Base-by-base conservation (phyloP, 108 stramenopile genomes). In the Stephanodiscus minutulus region DNA sequence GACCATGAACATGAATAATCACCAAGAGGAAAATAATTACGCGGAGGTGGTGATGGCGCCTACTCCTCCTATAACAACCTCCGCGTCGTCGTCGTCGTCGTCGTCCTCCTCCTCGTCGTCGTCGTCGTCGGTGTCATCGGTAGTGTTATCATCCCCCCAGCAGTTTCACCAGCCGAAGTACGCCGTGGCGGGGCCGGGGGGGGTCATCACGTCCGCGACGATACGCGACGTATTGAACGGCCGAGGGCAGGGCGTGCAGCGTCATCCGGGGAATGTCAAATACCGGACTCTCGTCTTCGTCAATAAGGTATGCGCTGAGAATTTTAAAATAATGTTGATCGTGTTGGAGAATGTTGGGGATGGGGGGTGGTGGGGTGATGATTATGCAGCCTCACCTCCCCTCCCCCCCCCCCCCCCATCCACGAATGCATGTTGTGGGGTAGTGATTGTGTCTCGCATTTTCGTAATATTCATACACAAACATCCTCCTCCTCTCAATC, bases 171-270 rank as follows among this genome's bases (percentile, higher is more conserved):
- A 3, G 22, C 52, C 52, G 1, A 7, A 21, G 52, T 27, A 53
- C 22, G 52, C 12, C 17, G 46, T 44, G 13, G 4, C 21, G 44
- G 53, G 33, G 35, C 54, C 46, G 31, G 27, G 41, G 21, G 54
- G 22, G 1, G 36, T 44, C 0, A 29, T 52, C 52, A 62, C 66
- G 12, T 27, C 18, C 6, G 43, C 43, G 15, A 44, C 43, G 13
- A 2, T 3, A 17, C 71, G 71, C 11, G 78, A 79, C 41, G 78
- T 79, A 2, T 41, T 79, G 43, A 79, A 79, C 29, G 78, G 78
- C 22, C 55, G 78, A 18, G 78, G 78, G n/a, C 71, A 72, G 53
- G 78, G 78, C 7, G 78, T 79, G 53, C 78, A 79, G n/a, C 71
- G 71, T 24, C 78, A 79, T 68, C 78, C 78, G 15, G 78, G 78